Evolutionary conservation across 2,329 filamentous ascomycete species (phyloP), one percentile per base, ranked within the genome.

Genomic region (Neobulgaria alba): DNA sequence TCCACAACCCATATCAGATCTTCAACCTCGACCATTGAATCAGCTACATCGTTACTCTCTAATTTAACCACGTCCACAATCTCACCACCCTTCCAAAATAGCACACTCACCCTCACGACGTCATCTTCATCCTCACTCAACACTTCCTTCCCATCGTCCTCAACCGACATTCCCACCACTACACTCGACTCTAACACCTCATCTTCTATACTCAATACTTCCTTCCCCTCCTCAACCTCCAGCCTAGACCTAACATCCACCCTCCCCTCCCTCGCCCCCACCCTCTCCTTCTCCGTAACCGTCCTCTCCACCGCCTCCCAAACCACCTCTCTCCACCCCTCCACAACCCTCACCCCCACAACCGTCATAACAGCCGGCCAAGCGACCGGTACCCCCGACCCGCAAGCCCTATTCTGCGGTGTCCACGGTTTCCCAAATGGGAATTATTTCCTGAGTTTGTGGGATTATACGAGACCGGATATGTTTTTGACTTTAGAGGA

Each of bases 381-480:
- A 18, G 49, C 53, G 1, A 57, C 57, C 5, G 63, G 62, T 2
- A 51, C 52, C 10, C 62, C 64, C 2, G 48, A 47, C 29, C 47
- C 53, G 1, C 42, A 41, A 3, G 51, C 51, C 15, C 41, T 54
- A 1, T 63, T 67, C 49, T 68, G 65, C 45, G 65, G 63, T 33
- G 56, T 67, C 7, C 59, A 61, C 17, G 65, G 64, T 15, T 36
- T 53, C 41, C 54, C 61, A 1, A 51, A 56, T 2, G 62, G 61
- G 7, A 55, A 56, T 41, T 65, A 58, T 45, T 64, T 67, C 44
- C 47, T 67, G 2, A 63, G 60, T 9, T 58, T 61, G 46, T 67
- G 61, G 44, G 55, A 58, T 33, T 40, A 66, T 48, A 58, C 67
- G 41, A 53, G 47, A 5, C 43, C 43, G 1, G 54, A 48, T 10